Conservation (phyloP, 1,284 basidiomycete genomes). For the Vanrija pseudolonga region DNA sequence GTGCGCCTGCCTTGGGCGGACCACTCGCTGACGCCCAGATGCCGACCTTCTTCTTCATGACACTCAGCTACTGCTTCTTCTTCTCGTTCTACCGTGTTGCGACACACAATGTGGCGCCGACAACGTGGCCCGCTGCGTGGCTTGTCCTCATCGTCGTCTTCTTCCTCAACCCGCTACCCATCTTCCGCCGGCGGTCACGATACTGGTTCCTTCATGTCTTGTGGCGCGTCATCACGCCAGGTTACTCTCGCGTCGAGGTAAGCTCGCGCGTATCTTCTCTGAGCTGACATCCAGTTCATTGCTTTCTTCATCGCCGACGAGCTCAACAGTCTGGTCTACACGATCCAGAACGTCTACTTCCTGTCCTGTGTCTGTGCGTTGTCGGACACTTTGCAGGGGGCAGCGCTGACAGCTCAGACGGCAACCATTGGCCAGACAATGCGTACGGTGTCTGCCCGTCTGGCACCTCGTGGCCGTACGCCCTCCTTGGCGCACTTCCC, state of each 20-base stretch:
- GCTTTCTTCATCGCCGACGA: conserved; percentile 63
- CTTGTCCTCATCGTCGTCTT: conserved; percentile 61
- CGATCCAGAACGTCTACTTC: conserved; percentile 65
- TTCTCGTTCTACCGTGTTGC: conserved; percentile 70
- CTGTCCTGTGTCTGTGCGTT: conserved; percentile 34
- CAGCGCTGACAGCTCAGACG: conserved; percentile 15
- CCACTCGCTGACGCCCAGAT: conserved; percentile 53
- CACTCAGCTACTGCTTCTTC: conserved; percentile 78
- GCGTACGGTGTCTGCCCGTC: conserved; percentile 63
- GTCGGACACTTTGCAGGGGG: conserved; percentile 5
- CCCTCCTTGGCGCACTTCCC: conserved; percentile 51
- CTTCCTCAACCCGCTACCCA: conserved; percentile 71
- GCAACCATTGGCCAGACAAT: conserved; percentile 36
- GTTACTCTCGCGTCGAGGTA: conserved; percentile 70
- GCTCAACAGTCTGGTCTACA: conserved; percentile 67
- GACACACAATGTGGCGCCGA: conserved; percentile 52
- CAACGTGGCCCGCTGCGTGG: conserved; percentile 83
- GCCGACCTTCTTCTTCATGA: conserved; percentile 71
- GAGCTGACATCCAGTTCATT: conserved; percentile 20
- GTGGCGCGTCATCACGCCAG: conserved; percentile 64
- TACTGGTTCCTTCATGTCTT: conserved; percentile 73
- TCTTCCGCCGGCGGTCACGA: conserved; percentile 63
- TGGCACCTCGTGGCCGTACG: conserved; percentile 55
- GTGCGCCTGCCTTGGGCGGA: conserved; percentile 46
- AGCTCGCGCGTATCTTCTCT: conserved; percentile 21